Percentiles rank a stretch among this genome's conserved stretches.
These are phyloP conservation scores for Botrytis sinoallii DNA, from an alignment of 2,329 filamentous ascomycete species.

Conservation along the genomic window DNA sequence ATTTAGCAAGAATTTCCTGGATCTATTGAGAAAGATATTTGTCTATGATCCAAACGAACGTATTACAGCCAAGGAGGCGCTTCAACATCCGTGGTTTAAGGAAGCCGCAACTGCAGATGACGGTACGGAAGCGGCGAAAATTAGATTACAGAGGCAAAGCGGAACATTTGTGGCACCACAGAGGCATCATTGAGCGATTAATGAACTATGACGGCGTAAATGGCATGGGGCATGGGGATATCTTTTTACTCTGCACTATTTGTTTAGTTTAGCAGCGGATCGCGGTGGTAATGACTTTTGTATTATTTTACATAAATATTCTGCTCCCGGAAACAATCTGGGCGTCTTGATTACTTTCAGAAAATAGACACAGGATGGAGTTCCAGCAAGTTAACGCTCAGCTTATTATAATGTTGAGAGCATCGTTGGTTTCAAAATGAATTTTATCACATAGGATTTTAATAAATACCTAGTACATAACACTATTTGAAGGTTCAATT, in stretches of 20 bases:
- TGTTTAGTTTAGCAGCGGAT: slow-evolving; percentile 21
- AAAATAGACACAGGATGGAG: slow-evolving; percentile 17
- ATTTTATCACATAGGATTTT: neutral
- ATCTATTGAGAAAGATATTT: slow-evolving; percentile 64
- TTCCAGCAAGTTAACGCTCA: neutral
- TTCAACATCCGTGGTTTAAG: slow-evolving; percentile 67
- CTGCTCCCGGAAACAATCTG: slow-evolving; percentile 17
- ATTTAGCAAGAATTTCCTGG: slow-evolving; percentile 61
- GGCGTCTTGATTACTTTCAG: slow-evolving; percentile 16
- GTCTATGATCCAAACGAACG: slow-evolving; percentile 64
- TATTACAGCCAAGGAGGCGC: slow-evolving; percentile 63
- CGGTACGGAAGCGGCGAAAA: slow-evolving; percentile 65
- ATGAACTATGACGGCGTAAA: slow-evolving; percentile 36
- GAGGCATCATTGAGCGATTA: slow-evolving; percentile 32
- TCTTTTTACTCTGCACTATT: slow-evolving; percentile 25
- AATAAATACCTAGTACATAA: neutral
- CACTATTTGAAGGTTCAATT: neutral
- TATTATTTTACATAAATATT: slow-evolving; percentile 20
- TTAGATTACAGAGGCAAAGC: slow-evolving; percentile 43
- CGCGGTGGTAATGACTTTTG: slow-evolving; percentile 22
- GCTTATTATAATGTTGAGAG: slow-evolving; percentile 4
- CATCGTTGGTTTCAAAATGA: neutral
- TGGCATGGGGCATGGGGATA: slow-evolving; percentile 27
- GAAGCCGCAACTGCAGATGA: slow-evolving; percentile 62
- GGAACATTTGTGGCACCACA: slow-evolving; percentile 23